Base-by-base conservation (phyloP, 208 protist species). In the Acanthamoeba royreba region DNA sequence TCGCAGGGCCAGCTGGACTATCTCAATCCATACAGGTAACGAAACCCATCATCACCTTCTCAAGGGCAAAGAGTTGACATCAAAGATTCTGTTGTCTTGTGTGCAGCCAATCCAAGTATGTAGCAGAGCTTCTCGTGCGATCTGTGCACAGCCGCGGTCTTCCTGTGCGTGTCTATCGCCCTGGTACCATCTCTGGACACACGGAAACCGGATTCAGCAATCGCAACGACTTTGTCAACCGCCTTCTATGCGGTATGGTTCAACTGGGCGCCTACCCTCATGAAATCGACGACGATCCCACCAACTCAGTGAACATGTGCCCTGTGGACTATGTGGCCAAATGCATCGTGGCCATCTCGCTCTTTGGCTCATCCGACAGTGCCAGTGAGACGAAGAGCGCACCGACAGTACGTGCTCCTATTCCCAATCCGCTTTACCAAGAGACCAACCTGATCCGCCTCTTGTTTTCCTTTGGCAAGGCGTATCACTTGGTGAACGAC, bases 171-270 rank as follows among this genome's bases (percentile, higher is more conserved):
- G 35, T 89, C 47, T 89, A 69, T 28, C 81, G 81, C 0, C 81
- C 81, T 33, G 81, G 81, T 22, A 89, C 81, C 38, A 89, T 89
- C 15, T 22, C 31, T 33, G 81, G 81, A n/a, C 81, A 89, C 81
- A 42, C 81, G 45, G 17, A 13, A 3, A 55, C 45, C 13, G 81
- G 81, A 17, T 66, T 66, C 81, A 66, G 47, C 81, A 89, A 89
- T 33, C 45, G 33, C 49, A 2, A 89, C 47, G 81, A 89, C 52
- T 89, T 89, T 43, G 33, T 89, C 81, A 46, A 66, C 15, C 45
- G 81, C 8, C 17, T 89, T 4, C 45, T 89, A 19, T 89, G 81
- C 81, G 81, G 81, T 33, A 46, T 89, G 81, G 81, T 45, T 7
- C 81, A 89, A 33, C 45, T 89, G 47, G 31, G 52, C 4, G 45